Evolutionary conservation across 306 rosid genomes (phyloP), one percentile per base, ranked within the genome.

Genomic region (Delonix regia): DNA sequence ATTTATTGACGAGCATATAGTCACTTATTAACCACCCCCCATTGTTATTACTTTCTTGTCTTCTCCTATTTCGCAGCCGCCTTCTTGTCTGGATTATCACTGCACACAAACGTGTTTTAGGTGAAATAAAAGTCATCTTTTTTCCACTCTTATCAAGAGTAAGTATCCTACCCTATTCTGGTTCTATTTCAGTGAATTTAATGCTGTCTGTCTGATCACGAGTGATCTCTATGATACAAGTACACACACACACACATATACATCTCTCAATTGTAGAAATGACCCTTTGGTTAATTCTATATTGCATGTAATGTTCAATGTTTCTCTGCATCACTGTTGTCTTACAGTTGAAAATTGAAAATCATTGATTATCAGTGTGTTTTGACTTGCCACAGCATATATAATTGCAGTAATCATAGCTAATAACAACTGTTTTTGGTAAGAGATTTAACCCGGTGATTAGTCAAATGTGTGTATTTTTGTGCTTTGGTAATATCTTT

Each of bases 21-120:
- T 62, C 33, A 28, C 66, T 60, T 47, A 47, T 14, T 47, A 15
- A 47, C 44, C 41, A n/a, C 68, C 68, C 9, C 28, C 0, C 61
- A 38, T 69, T 67, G 30, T 21, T 49, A 9, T 34, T 75, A 47
- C 52, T 65, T 59, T 49, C 72, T 53, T 80, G 67, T 67, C 68
- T 82, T 73, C 69, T 68, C 59, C 49, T 65, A 61, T 80, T 59
- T 61, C 45, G 61, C 83, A 78, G 89, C 87, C 85, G 86, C 82
- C 83, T 78, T 83, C 79, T 83, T 83, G 77, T 86, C 83, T 83
- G 85, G 81, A 61, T 77, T 77, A 28, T 55, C 82, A 85, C 86
- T 76, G 74, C 80, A 18, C 76, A 51, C 69, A 72, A 67, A 76
- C 78, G 59, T 82, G 84, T 82, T 42, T 64, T 71, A 4, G 84